These are phyloP conservation scores for Jatropha curcas DNA, from an alignment of 345 rosid genomes.

Conservation along the genomic window DNA sequence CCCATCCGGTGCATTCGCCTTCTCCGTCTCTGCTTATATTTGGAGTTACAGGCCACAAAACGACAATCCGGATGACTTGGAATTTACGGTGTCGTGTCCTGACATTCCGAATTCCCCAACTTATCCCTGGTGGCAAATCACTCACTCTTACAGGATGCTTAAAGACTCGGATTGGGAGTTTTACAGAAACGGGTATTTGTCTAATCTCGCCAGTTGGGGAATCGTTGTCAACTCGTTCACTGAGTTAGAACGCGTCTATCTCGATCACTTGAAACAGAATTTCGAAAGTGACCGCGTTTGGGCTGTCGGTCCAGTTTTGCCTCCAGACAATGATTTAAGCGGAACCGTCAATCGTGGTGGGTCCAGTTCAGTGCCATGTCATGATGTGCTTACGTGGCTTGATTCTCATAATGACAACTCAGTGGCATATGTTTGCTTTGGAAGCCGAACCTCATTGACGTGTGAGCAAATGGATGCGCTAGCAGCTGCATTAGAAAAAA, in stretches of 20 bases:
- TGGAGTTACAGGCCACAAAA: slow-evolving; percentile 32
- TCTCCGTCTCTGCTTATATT: slow-evolving; percentile 20
- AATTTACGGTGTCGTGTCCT: slow-evolving; percentile 28
- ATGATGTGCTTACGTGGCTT: slow-evolving; percentile 53
- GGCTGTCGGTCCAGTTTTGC: slow-evolving; percentile 64
- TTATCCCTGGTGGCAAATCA: slow-evolving; percentile 44
- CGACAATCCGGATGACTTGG: slow-evolving; percentile 3
- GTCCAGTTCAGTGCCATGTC: slow-evolving; percentile 32
- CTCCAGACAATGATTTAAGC: slow-evolving; percentile 2
- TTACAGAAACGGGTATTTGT: slow-evolving; percentile 25
- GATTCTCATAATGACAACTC: slow-evolving; percentile 40
- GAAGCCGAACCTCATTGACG: slow-evolving; percentile 53
- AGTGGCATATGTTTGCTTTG: slow-evolving; percentile 73
- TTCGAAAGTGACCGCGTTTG: slow-evolving; percentile 37
- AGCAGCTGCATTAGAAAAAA: slow-evolving; percentile 47
- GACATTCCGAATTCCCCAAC: slow-evolving; percentile 44
- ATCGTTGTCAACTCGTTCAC: slow-evolving; percentile 52
- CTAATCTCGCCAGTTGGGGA: slow-evolving; percentile 56
- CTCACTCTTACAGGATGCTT: slow-evolving; percentile 16
- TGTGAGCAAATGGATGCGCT: slow-evolving; percentile 42
- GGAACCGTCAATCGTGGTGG: slow-evolving; percentile 44
- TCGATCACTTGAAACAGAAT: slow-evolving; percentile 40
- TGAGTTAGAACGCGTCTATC: slow-evolving; percentile 43
- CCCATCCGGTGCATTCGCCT: slow-evolving; percentile 45
- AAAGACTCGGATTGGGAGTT: slow-evolving; percentile 43